A percentile compares a stretch with the other conserved stretches of the same genome.
These are phyloP conservation scores for Tagetes erecta DNA, from an alignment of 129 eudicot genomes.

Conservation along the genomic window DNA sequence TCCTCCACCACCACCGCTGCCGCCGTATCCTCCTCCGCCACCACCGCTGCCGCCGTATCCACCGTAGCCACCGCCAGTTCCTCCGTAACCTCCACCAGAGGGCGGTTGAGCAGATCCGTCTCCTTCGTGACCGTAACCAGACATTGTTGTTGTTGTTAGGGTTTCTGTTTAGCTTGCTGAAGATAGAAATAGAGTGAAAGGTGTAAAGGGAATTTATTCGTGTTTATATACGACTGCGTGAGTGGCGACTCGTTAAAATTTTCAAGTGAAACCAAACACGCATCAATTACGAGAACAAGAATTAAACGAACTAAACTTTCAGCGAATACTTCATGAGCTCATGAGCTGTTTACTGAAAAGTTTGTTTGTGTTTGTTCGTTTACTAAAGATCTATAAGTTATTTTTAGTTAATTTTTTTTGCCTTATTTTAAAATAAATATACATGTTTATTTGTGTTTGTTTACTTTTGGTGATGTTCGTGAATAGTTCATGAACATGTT, in stretches of 20 bases:
- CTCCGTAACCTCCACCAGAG: slow-evolving; percentile 54
- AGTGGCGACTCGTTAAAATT: slow-evolving; percentile 35
- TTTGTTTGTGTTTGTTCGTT: too few relatives aligned
- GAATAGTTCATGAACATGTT: too few relatives aligned
- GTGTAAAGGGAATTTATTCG: slow-evolving; percentile 11
- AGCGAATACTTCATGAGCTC: too few relatives aligned
- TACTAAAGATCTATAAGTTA: too few relatives aligned
- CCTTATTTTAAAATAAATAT: too few relatives aligned
- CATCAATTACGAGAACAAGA: neutral
- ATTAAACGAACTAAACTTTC: too few relatives aligned
- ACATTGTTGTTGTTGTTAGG: slow-evolving; percentile 50
- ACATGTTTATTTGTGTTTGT: too few relatives aligned
- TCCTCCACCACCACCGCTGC: slow-evolving; percentile 45
- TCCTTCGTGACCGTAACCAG: slow-evolving; percentile 76
- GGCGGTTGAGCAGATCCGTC: slow-evolving; percentile 75
- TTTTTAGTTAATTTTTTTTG: too few relatives aligned
- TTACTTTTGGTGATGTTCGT: too few relatives aligned
- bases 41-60: slow-evolving; percentile 41
- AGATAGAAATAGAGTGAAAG: slow-evolving; percentile 23
- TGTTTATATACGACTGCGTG: slow-evolving; percentile 17
- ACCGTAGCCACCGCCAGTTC: slow-evolving; percentile 45
- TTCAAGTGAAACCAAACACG: slow-evolving; percentile 24
- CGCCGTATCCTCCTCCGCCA: slow-evolving; percentile 32
- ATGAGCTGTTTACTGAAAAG: too few relatives aligned
- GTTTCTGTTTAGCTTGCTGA: slow-evolving; percentile 28